A percentile compares a stretch with the other conserved stretches of the same genome.
These are phyloP conservation scores for Lentinula boryana DNA, from an alignment of 768 basidiomycete genomes.

Conservation along the genomic window DNA sequence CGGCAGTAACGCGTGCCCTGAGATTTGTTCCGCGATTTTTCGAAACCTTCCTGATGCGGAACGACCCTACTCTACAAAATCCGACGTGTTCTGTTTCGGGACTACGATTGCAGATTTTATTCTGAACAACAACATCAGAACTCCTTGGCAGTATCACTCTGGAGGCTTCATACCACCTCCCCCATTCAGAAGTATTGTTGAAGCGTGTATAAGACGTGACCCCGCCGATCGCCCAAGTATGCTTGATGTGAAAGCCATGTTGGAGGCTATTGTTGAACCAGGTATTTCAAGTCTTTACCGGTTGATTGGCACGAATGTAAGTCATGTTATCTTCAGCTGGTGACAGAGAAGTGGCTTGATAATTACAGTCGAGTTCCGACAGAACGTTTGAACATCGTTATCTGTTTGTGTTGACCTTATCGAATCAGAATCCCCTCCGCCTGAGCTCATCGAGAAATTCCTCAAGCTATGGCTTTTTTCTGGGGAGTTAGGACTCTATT, in stretches of 20 bases:
- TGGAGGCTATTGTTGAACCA: conserved; percentile 5
- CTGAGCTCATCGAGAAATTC: no score
- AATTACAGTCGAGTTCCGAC: no score
- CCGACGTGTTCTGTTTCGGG: conserved; percentile 11
- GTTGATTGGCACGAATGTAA: no score
- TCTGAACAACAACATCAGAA: neutral
- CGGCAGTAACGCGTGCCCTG: conserved; percentile 7
- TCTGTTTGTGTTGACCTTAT: no score
- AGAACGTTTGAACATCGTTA: no score
- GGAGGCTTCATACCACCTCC: conserved; percentile 10
- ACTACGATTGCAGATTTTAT: conserved; percentile 8
- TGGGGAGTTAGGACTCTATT: no score
- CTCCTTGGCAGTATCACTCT: conserved; percentile 4
- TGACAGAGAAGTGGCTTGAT: no score
- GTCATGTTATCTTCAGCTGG: no score
- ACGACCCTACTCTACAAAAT: conserved; percentile 10
- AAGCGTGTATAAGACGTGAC: conserved; percentile 1
- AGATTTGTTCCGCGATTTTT: conserved; percentile 1
- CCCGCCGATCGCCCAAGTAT: conserved; percentile 7
- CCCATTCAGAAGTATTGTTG: conserved; percentile 6
- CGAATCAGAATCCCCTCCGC: no score
- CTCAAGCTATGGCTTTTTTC: no score
- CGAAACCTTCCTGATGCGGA: neutral
- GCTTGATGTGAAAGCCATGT: conserved; percentile 7
- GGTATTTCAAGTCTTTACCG: neutral